phyloP scores from a whole-genome alignment of 1,139 yeast genomes.

The Blastobotrys illinoisensis region DNA sequence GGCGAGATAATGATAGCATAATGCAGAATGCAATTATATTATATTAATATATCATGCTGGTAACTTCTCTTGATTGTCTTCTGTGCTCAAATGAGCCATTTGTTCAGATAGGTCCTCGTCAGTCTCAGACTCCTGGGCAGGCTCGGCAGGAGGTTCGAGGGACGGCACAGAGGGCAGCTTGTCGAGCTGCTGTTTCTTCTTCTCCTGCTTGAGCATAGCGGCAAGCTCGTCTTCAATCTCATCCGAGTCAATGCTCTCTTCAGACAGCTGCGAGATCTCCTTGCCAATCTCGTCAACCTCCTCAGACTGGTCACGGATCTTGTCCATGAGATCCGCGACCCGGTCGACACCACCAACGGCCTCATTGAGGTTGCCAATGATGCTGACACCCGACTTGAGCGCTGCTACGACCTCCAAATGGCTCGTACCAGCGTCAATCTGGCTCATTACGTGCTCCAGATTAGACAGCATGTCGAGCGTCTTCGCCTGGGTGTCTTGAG shows the following conservation, averaged over 20 bases:
- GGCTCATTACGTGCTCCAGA: conserved; percentile 30
- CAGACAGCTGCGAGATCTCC: conserved; percentile 25
- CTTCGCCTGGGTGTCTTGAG: conserved; percentile 26
- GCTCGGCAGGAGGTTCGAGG: neutral
- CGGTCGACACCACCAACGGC: conserved; percentile 33
- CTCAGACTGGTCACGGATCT: conserved; percentile 29
- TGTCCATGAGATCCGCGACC: conserved; percentile 34
- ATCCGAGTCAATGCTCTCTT: conserved; percentile 24
- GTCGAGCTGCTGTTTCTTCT: conserved; percentile 2
- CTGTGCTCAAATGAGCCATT: neutral
- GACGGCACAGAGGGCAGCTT: conserved; percentile 5
- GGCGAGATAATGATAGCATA: no score
- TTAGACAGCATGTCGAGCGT: conserved; percentile 30
- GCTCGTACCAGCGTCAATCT: conserved; percentile 26
- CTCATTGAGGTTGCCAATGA: conserved; percentile 30
- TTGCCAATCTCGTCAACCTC: conserved; percentile 32
- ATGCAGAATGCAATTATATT: neutral
- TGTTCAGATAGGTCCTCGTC: conserved; percentile 3
- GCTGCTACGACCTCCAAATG: conserved; percentile 28
- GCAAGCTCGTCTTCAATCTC: conserved; percentile 30
- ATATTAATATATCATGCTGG: neutral
- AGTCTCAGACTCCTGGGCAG: neutral
- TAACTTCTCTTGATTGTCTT: neutral
- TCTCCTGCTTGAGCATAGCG: conserved; percentile 17
- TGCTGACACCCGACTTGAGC: conserved; percentile 27